phyloP scores from a whole-genome alignment of 345 rosid species.

The Brassica carinata region DNA sequence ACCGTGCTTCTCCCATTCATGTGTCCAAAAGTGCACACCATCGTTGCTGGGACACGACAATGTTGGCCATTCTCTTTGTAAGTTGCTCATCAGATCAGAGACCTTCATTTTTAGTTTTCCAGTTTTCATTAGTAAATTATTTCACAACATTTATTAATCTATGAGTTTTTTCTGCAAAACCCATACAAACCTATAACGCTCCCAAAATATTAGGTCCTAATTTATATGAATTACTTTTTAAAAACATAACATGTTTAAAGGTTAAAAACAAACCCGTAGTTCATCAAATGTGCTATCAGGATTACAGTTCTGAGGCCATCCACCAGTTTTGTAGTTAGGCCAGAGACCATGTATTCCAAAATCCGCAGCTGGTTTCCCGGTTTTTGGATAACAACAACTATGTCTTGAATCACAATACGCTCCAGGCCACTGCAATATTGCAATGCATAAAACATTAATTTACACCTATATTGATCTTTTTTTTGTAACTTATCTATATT shows the following conservation, averaged over 20 bases:
- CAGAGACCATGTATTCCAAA: slow-evolving; percentile 94
- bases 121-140: neutral
- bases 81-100: slow-evolving; percentile 50
- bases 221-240: neutral
- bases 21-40: slow-evolving; percentile 79
- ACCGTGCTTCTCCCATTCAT: slow-evolving; percentile 91
- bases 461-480: neutral
- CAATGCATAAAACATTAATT: slow-evolving; percentile 12
- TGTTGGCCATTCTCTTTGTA: slow-evolving; percentile 76
- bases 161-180: neutral
- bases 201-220: neutral
- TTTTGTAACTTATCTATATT: neutral
- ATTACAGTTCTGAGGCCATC: slow-evolving; percentile 85
- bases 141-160: neutral
- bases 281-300: slow-evolving; percentile 54
- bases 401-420: slow-evolving; percentile 75
- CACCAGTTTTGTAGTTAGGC: slow-evolving; percentile 83
- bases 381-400: slow-evolving; percentile 80
- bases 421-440: slow-evolving; percentile 78
- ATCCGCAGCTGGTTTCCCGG: slow-evolving; percentile 89
- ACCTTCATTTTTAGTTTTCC: slow-evolving; percentile 46
- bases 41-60: slow-evolving; percentile 77
- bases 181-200: neutral
- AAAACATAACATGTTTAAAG: neutral
- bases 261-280: slow-evolving; percentile 47